phyloP scores from a whole-genome alignment of 2,329 filamentous ascomycete species.

The Trichoderma endophyticum region DNA sequence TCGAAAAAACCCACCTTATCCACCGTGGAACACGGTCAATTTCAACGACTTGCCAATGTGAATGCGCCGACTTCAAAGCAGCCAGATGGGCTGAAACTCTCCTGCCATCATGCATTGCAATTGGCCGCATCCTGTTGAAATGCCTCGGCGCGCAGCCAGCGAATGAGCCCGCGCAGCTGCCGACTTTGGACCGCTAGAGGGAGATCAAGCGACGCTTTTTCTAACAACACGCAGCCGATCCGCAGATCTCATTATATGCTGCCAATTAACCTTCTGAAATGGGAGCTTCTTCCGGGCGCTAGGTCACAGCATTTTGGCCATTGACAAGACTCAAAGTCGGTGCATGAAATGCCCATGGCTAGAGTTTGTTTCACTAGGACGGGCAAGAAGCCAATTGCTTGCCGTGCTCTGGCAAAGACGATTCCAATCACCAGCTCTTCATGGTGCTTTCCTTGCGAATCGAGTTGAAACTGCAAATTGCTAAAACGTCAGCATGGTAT shows the following conservation, averaged over 20 bases:
- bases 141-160: not conserved
- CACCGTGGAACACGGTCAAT: not conserved
- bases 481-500: not conserved
- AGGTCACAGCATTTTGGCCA: constrained; percentile 1
- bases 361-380: not conserved
- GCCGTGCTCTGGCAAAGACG: not conserved
- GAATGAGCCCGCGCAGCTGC: not conserved
- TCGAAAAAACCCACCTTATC: not conserved
- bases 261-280: constrained; percentile 14
- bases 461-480: not conserved
- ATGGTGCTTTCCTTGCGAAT: not conserved
- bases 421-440: not conserved
- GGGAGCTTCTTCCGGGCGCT: constrained; percentile 18
- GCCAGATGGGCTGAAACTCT: not conserved
- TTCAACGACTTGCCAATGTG: not conserved
- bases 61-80: not conserved
- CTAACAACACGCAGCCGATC: not conserved
- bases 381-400: not conserved
- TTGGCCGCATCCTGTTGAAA: not conserved
- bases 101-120: not conserved
- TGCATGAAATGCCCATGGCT: not conserved
- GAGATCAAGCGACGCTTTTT: not conserved
- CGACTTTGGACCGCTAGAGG: not conserved
- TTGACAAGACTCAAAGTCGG: not conserved
- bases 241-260: constrained; percentile 12